A percentile compares a stretch with the other conserved stretches of the same genome.
Evolutionary conservation across 495 filamentous ascomycete genomes (phyloP).

Genomic region (Daldinia caldariorum): DNA sequence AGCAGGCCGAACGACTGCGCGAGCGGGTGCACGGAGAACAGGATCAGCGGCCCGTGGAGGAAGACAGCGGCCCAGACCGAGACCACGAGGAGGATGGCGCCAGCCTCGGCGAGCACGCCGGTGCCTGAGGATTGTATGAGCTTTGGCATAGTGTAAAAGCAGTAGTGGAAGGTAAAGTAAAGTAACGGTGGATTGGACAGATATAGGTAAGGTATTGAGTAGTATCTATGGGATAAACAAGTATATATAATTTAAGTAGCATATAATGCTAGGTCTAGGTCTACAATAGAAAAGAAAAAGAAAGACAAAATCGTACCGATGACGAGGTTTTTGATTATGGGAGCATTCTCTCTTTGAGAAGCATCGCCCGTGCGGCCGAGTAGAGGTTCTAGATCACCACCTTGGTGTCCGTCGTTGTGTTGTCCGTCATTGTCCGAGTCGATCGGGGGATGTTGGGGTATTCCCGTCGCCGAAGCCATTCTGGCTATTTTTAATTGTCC

Average conservation of each 20-base stretch:
- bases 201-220: neutral
- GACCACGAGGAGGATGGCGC: slow-evolving; percentile 67
- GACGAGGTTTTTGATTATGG: slow-evolving; percentile 75
- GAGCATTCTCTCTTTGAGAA: slow-evolving; percentile 68
- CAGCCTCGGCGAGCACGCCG: slow-evolving; percentile 52
- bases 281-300: slow-evolving; percentile 4
- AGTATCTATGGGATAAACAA: too few species aligned
- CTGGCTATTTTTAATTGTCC: slow-evolving; percentile 36
- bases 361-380: slow-evolving; percentile 79
- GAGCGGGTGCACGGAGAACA: slow-evolving; percentile 90
- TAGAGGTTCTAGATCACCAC: slow-evolving; percentile 79
- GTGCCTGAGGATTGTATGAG: slow-evolving; percentile 62
- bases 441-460: slow-evolving; percentile 54
- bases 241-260: neutral
- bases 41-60: slow-evolving; percentile 65
- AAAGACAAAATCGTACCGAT: slow-evolving; percentile 65
- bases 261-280: neutral
- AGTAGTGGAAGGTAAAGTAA: slow-evolving; percentile 2
- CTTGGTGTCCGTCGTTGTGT: slow-evolving; percentile 46
- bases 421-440: slow-evolving; percentile 43
- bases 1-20: slow-evolving; percentile 80
- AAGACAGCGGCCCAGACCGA: slow-evolving; percentile 81
- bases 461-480: slow-evolving; percentile 67
- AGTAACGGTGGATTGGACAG: neutral
- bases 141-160: slow-evolving; percentile 35